Base-by-base conservation (phyloP, 768 basidiomycete genomes). In the Lactarius akahatsu region DNA sequence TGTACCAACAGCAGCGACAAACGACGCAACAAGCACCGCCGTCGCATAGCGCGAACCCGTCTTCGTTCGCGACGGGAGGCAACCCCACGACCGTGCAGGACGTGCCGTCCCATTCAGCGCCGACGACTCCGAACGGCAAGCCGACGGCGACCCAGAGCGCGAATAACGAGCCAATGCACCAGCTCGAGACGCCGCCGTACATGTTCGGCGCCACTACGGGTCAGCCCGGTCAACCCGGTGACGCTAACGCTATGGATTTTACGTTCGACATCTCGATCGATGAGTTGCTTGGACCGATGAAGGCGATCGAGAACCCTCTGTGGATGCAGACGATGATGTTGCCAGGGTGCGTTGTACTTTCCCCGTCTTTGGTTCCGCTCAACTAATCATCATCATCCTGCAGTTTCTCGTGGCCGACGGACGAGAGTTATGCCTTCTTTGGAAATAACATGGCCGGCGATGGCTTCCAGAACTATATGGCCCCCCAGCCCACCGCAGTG, bases 271-370 rank as follows among this genome's bases (percentile, higher is more conserved):
- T 67, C 23, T 47, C 52, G 7, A 66, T 47, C 50, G 83, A 79
- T 0, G 80, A 88, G 55, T 82, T 85, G 75, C 79, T 90, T 67
- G 90, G 89, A 0, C 83, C 89, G 23, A 88, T 92, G 86, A 82
- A 85, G 59, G 85, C 85, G 34, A 78, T 93, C 63, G 86, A 88
- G 68, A 89, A 87, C 59, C 86, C 86, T 2, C 81, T 78, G 9
- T 92, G 86, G 83, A 91, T 89, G 90, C 76, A 82, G 54, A 89
- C 83, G 58, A 88, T 91, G 86, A 89, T 92, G 90, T 90, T 92
- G 88, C 91, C 91, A 43, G 91, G 91, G 87, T 89, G 58, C 30
- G 77, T 71, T 56, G 10, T 59, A 45, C 16, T 38, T 18, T 36
- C 23, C 9, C 26, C 0, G n/a, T 54, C 13, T 30, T 23, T 38